These are phyloP conservation scores for Mycena capillaripes DNA, from an alignment of 768 basidiomycete genomes.

Conservation along the genomic window DNA sequence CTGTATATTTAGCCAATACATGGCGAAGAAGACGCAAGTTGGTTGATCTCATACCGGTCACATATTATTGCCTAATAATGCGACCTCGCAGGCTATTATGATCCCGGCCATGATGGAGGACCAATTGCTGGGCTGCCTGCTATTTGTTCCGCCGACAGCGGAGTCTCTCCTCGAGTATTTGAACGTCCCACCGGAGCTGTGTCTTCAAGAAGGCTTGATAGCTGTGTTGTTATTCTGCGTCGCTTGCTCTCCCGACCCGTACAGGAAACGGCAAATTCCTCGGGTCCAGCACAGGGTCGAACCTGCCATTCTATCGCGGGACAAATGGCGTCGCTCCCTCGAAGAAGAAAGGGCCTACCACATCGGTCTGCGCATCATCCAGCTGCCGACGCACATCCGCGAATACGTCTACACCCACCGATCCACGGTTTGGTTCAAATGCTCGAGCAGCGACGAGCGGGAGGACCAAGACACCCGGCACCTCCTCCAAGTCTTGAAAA, in stretches of 20 bases:
- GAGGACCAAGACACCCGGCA: constrained; percentile 10
- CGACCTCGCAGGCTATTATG: background rate
- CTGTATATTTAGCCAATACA: background rate
- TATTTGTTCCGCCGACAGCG: background rate
- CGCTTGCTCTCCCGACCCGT: background rate
- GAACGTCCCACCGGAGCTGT: background rate
- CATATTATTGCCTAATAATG: background rate
- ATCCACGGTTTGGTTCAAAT: constrained; percentile 4
- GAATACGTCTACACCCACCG: background rate
- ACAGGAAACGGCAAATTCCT: background rate
- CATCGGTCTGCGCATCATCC: constrained; percentile 3
- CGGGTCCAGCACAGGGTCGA: background rate
- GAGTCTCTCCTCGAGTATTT: background rate
- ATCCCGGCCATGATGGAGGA: constrained; percentile 1
- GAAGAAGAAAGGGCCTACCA: background rate
- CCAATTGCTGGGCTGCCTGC: background rate
- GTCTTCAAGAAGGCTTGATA: background rate
- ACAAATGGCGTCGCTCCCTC: constrained; percentile 11
- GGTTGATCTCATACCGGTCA: background rate
- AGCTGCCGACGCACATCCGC: background rate
- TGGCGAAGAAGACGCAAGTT: constrained; percentile 8
- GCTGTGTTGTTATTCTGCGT: background rate
- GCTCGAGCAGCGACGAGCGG: background rate
- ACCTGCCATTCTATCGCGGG: background rate
- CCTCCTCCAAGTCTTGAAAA: background rate